Evolutionary conservation across 1,284 basidiomycete species (phyloP).

Genomic region (Cutaneotrichosporon cutaneum): DNA sequence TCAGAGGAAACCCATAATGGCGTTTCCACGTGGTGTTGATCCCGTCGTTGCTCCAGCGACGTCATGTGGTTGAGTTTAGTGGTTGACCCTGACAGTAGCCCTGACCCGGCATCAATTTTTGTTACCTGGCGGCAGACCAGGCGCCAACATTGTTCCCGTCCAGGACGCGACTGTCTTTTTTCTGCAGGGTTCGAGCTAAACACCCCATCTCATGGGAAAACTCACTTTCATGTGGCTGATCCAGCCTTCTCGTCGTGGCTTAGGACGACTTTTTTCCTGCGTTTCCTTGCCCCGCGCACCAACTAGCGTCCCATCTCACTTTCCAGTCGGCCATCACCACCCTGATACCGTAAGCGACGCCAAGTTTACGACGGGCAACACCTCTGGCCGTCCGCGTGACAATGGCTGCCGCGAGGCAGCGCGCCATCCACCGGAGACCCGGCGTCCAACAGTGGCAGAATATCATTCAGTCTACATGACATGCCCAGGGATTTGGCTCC

Average conservation of each 20-base stretch:
- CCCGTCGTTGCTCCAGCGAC: neutral
- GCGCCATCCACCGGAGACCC: no score
- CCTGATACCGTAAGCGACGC: neutral
- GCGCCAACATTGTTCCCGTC: neutral
- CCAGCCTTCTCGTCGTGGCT: neutral
- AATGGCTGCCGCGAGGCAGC: no score
- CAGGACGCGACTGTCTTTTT: conserved; percentile 1
- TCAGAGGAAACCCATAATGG: neutral
- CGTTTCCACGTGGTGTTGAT: neutral
- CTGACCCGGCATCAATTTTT: neutral
- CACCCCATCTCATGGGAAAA: neutral
- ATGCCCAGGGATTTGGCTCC: neutral
- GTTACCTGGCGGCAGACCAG: neutral
- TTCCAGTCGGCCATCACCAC: neutral
- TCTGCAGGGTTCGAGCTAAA: neutral
- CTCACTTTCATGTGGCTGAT: neutral
- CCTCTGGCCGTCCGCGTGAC: no score
- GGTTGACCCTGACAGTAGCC: neutral
- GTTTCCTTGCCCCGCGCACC: neutral
- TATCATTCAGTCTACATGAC: neutral
- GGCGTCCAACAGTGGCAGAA: no score
- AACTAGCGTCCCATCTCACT: no score
- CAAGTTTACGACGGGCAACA: neutral
- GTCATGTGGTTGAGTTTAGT: no score
- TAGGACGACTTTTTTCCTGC: neutral